Evolutionary conservation across 2,329 filamentous ascomycete genomes (phyloP).

Genomic region (Byssochlamys sp.): DNA sequence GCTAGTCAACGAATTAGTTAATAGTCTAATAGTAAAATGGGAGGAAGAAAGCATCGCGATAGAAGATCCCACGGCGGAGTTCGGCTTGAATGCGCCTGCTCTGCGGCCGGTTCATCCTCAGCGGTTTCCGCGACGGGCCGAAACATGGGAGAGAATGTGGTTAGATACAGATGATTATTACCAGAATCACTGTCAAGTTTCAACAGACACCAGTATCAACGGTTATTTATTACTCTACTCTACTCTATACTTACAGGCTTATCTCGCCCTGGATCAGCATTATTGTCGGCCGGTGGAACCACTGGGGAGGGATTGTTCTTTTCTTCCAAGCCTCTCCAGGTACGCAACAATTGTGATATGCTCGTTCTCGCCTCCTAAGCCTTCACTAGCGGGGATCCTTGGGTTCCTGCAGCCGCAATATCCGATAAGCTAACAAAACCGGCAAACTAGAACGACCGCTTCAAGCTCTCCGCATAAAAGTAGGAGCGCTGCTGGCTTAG

Average conservation of each 20-base stretch:
- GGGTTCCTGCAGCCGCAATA: neutral
- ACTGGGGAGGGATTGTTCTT: neutral
- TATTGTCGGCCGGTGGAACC: neutral
- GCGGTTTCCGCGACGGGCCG: neutral
- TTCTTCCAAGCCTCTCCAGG: neutral
- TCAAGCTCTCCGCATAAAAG: neutral
- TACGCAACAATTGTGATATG: neutral
- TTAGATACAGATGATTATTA: neutral
- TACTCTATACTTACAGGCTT: neutral
- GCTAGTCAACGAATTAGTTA: neutral
- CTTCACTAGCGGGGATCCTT: neutral
- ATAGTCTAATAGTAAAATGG: neutral
- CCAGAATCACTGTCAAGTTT: neutral
- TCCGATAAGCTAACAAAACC: neutral
- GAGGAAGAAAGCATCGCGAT: constrained; percentile 4
- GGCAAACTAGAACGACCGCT: neutral
- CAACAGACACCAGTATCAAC: neutral
- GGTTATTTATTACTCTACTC: too few relatives aligned
- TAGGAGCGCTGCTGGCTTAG: too few relatives aligned
- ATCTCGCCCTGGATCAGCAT: neutral
- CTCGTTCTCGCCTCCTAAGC: neutral
- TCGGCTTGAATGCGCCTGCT: neutral
- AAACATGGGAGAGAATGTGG: neutral
- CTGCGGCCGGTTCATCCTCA: neutral
- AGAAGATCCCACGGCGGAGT: neutral